A percentile compares a stretch with the other conserved stretches of the same genome.
phyloP scores from a whole-genome alignment of 441 rosid genomes.

The Populus tomentosa region DNA sequence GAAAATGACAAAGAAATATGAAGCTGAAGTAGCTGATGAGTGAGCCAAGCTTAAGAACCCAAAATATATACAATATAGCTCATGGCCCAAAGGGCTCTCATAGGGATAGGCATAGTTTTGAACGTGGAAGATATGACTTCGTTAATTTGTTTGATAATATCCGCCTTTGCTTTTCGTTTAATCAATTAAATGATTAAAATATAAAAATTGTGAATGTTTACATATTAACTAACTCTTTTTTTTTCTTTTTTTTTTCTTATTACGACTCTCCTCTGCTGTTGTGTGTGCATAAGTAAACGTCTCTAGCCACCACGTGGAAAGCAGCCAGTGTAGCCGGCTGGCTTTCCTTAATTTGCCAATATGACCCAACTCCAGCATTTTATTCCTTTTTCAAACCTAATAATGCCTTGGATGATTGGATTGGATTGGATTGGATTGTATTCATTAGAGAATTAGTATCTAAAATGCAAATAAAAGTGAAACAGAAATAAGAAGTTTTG shows the following conservation, averaged over 20 bases:
- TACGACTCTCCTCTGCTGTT: neutral
- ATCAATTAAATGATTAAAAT: neutral
- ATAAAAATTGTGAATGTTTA: neutral
- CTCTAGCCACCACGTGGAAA: neutral
- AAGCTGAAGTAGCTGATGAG: too few relatives aligned
- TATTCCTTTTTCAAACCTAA: neutral
- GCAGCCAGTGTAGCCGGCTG: neutral
- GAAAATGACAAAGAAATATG: too few relatives aligned
- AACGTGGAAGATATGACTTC: constrained; percentile 6
- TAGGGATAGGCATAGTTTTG: neutral
- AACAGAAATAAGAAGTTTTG: too few relatives aligned
- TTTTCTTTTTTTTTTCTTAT: neutral
- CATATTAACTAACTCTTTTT: neutral
- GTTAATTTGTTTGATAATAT: neutral
- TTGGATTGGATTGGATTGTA: too few relatives aligned
- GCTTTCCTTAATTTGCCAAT: neutral
- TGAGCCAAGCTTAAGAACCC: neutral
- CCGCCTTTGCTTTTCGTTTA: neutral
- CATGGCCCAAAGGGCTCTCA: neutral
- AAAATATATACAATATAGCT: neutral
- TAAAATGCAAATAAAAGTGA: too few relatives aligned
- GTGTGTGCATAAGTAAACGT: neutral
- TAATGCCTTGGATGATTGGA: too few relatives aligned
- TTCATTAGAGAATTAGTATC: too few relatives aligned
- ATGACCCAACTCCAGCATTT: neutral